Base-by-base conservation (phyloP, 2,329 filamentous ascomycete species). In the Penicillium sp. region DNA sequence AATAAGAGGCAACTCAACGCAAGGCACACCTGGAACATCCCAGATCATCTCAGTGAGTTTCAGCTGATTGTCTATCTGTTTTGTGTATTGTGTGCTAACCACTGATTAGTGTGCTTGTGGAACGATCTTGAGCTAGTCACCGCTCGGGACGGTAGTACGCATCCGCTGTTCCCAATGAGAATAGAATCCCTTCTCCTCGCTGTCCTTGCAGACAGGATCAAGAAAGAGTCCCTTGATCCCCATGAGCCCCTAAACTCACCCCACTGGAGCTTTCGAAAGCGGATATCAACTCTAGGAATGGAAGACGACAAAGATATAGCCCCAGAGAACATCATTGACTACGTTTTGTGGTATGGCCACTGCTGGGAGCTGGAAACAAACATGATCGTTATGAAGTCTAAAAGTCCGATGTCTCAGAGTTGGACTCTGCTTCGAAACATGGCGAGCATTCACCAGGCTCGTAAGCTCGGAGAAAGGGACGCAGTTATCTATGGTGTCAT, bases 171-270 rank as follows among this genome's bases (percentile, higher is more conserved):
- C 6, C 11, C 31, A 19, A n/a, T 38, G 31, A 49, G 29, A 49
- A 38, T 49, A 49, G 46, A 49, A 36, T 49, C 46, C 13, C 46
- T 49, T 38, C 31, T 49, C 46, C 46, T 49, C 33, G 11, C 15
- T 5, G 33, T 49, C 2, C 46, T 49, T 16, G 46, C 33, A 27
- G 21, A 49, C 3, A 38, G 9, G 6, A 27, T 38, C 15, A 36
- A 34, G 15, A 49, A 25, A 19, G 46, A 38, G 19, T 25, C 33
- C 23, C 33, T 19, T 25, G 2, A 33, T 33, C 7, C n/a, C 9
- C 19, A 16, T 3, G 13, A 13, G 19, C 4, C 23, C 46, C 46
- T 36, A 21, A 2, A 11, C 8, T n/a, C 5, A 4, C 46, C 23
- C 33, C 46, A 49, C 23, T 49, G 29, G 46, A 49, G 33, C 46